Percentiles rank a stretch among this genome's conserved stretches.
phyloP scores from a whole-genome alignment of 2,329 filamentous ascomycete genomes.

The Xylaria sp. region DNA sequence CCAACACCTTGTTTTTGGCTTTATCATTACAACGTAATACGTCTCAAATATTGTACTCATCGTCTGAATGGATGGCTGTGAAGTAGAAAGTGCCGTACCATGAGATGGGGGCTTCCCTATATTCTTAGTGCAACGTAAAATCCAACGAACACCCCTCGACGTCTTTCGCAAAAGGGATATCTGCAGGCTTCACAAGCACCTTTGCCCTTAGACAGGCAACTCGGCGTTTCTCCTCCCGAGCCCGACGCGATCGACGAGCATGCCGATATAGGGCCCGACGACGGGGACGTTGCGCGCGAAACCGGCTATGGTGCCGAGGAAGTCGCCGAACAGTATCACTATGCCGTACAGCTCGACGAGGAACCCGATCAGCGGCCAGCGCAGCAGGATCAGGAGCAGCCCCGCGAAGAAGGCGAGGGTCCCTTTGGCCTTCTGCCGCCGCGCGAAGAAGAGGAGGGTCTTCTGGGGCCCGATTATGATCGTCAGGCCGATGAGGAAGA shows the following conservation, averaged over 20 bases:
- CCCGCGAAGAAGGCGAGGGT: slow-evolving; percentile 86
- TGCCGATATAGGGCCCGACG: slow-evolving; percentile 83
- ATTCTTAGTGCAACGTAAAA: neutral
- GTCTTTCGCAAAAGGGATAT: too few species aligned
- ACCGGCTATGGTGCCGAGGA: slow-evolving; percentile 87
- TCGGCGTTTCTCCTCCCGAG: slow-evolving; percentile 74
- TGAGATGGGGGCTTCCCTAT: neutral
- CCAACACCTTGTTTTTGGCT: slow-evolving; percentile 11
- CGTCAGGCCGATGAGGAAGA: slow-evolving; percentile 95
- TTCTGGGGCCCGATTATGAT: slow-evolving; percentile 94
- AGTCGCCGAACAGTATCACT: slow-evolving; percentile 92
- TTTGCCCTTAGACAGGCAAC: slow-evolving; percentile 69
- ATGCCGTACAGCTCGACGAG: slow-evolving; percentile 91
- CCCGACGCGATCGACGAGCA: slow-evolving; percentile 72
- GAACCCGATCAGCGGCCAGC: slow-evolving; percentile 93
- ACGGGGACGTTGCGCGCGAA: slow-evolving; percentile 86
- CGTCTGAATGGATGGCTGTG: slow-evolving; percentile 9
- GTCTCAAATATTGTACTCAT: slow-evolving; percentile 13
- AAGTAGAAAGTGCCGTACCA: slow-evolving; percentile 9
- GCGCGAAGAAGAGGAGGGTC: slow-evolving; percentile 91
- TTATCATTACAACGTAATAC: slow-evolving; percentile 26
- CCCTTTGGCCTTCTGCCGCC: slow-evolving; percentile 89
- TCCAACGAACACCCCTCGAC: too few species aligned
- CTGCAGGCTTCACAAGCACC: neutral
- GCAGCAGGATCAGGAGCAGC: slow-evolving; percentile 81